A percentile compares a stretch with the other conserved stretches of the same genome.
Conservation (phyloP, 768 basidiomycete species). For the Obba rivulosa region DNA sequence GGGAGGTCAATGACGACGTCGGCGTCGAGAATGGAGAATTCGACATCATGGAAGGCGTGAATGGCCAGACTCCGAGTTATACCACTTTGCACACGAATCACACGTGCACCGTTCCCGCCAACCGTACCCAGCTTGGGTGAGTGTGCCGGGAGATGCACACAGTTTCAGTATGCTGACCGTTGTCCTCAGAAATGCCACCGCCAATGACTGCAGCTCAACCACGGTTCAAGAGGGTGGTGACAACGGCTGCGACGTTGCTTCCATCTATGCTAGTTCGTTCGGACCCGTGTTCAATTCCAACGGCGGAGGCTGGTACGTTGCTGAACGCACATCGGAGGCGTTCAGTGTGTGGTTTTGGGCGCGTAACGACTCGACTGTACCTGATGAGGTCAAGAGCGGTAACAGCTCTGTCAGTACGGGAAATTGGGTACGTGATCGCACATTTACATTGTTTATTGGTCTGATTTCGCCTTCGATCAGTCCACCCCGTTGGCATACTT, state of each 20-base stretch:
- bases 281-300: conserved; percentile 30
- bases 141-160: not conserved
- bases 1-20: conserved; percentile 32
- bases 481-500: conserved; percentile 29
- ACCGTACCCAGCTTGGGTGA: conserved; percentile 26
- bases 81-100: conserved; percentile 22
- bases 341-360: conserved; percentile 44
- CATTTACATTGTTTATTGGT: conserved; percentile 1
- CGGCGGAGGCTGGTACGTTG: conserved; percentile 41
- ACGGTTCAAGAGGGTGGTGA: conserved; percentile 17
- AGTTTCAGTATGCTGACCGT: not conserved
- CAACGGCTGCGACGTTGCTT: conserved; percentile 27
- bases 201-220: conserved; percentile 20
- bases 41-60: conserved; percentile 40
- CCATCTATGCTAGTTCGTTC: conserved; percentile 24
- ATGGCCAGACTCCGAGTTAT: conserved; percentile 15
- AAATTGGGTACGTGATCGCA: conserved; percentile 24
- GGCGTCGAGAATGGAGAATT: conserved; percentile 47
- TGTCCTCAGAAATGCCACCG: conserved; percentile 5
- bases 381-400: conserved; percentile 19
- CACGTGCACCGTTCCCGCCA: conserved; percentile 18
- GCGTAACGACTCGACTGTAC: conserved; percentile 22
- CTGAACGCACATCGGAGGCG: conserved; percentile 27
- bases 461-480: conserved; percentile 27
- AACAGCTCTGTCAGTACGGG: conserved; percentile 17